A percentile compares a stretch with the other conserved stretches of the same genome.
phyloP scores from a whole-genome alignment of 2,329 filamentous ascomycete species.

The Colletotrichum sp. region DNA sequence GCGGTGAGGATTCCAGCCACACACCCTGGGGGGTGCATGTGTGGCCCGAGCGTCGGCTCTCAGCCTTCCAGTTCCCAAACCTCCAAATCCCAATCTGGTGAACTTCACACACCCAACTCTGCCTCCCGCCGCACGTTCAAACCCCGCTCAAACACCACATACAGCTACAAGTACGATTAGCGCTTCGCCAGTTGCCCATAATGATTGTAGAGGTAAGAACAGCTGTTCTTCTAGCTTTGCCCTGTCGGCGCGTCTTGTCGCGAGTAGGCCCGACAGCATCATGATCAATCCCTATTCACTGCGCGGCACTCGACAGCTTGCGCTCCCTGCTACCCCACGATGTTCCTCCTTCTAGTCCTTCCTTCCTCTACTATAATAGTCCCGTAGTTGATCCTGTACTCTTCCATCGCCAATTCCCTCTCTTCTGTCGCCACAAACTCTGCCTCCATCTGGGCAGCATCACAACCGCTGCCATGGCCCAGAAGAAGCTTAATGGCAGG shows the following conservation, averaged over 20 bases:
- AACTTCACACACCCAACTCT: slow-evolving; percentile 12
- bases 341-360: neutral
- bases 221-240: neutral
- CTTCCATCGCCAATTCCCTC: neutral
- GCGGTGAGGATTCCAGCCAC: slow-evolving; percentile 19
- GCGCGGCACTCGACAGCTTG: neutral
- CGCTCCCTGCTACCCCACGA: neutral
- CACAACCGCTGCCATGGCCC: neutral
- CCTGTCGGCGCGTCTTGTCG: neutral
- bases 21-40: neutral
- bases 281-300: neutral
- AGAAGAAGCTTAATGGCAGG: neutral
- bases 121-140: neutral
- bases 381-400: neutral
- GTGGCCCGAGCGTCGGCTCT: slow-evolving; percentile 16
- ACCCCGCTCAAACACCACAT: neutral
- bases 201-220: slow-evolving; percentile 37
- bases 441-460: neutral
- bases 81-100: slow-evolving; percentile 20
- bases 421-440: neutral
- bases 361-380: neutral
- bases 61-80: slow-evolving; percentile 21
- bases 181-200: neutral
- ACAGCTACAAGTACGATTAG: neutral
- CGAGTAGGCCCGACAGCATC: neutral